Base-by-base conservation (phyloP, 345 rosid genomes). In the Dimocarpus longan region DNA sequence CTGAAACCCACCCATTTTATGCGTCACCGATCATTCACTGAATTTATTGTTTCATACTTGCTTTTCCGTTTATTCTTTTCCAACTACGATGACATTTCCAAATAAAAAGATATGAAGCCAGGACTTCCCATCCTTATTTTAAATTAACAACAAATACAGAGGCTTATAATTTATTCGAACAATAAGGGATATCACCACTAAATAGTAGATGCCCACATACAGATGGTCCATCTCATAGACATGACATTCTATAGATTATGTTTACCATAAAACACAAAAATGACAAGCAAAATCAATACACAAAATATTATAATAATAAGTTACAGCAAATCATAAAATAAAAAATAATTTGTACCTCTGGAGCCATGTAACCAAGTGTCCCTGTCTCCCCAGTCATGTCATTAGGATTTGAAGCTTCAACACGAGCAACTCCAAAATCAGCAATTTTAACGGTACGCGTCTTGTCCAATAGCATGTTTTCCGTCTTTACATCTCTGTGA, bases 301-400 rank as follows among this genome's bases (percentile, higher is more conserved):
- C 32, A 48, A 16, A 46, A 64, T 65, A 2, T 44, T n/a, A 6
- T 54, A 32, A 15, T 10, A 19, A 19, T 72, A 2, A 59, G 44
- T n/a, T n/a, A 40, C 16, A 18, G 37, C 21, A 66, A 22, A 71
- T 74, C 11, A 22, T 56, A 12, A 68, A 66, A 56, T 18, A 26
- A 54, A 73, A 77, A 46, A 62, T 28, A n/a, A 0, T 75, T 32
- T 24, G 54, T 88, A 96, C 99, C 99, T 96, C 99, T 37, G 99
- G 98, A 81, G 99, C 99, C 99, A 96, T 96, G 86, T 96, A 96
- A 70, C 99, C 99, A 56, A 96, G 95, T 48, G 99, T 96, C 66
- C 99, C 99, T 39, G 99, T 96, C 87, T 96, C 99, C 77, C 99
- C 99, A 19, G 99, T 96, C 99, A 96, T 96, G 81, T 96, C 99